Evolutionary conservation across 768 basidiomycete genomes (phyloP), one percentile per base, ranked within the genome.

Genomic region (Coprinopsis cinerea): DNA sequence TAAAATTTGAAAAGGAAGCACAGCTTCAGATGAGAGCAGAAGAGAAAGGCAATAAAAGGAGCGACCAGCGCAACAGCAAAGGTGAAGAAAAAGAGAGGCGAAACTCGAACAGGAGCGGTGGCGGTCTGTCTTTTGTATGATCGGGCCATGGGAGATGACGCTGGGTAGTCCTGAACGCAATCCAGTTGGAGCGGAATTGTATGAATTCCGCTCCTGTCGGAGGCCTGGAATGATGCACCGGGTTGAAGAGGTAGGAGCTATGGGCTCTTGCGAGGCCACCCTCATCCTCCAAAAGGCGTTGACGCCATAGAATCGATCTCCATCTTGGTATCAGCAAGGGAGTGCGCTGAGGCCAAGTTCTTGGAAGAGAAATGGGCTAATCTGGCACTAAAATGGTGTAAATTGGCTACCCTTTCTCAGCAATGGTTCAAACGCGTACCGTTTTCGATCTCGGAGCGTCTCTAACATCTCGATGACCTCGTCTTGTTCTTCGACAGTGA

Each of bases 271-370:
- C n/a, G n/a, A n/a, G n/a, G n/a, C n/a, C n/a, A n/a, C n/a, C n/a
- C n/a, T n/a, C n/a, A 32, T 45, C n/a, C 44, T 17, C 70, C 64
- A 48, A 73, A 69, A 10, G 85, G 85, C 2, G 85, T 88, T 2
- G 85, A 87, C 23, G 85, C 85, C 50, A 79, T 82, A 13, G 85
- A 88, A 59, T 88, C 85, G 32, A 88, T 64, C 55, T 87, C 85
- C 77, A 85, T 84, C 53, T 70, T 74, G 3, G 57, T 39, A 20
- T 71, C 66, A 11, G 53, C 55, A 2, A 53, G 52, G 13, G 55
- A 58, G 22, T 57, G 28, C 3, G 62, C 55, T 6, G 67, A 63
- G 13, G 58, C 59, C 18, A 75, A 58, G 17, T 70, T 68, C 47
- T 66, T 68, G 13, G 69, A 62, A 3, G 79, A 64, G 54, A 88